phyloP scores from a whole-genome alignment of 164 flowering plant species.

The Cinnamomum micranthum region DNA sequence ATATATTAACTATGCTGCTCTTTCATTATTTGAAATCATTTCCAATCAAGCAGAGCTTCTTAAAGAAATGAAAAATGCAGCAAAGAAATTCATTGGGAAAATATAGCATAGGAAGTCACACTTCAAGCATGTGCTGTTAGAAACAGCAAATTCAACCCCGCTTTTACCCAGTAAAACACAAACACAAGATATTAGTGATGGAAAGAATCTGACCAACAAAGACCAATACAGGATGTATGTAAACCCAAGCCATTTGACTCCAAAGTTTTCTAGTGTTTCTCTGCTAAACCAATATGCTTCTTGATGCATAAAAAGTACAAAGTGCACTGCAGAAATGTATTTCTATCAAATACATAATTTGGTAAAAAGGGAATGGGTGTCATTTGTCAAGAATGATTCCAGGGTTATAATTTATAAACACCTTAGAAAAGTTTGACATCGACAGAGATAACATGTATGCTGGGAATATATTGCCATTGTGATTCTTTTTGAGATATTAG shows the following conservation, averaged over 20 bases:
- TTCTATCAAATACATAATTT: too few species aligned
- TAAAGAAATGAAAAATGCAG: neutral
- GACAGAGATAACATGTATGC: too few species aligned
- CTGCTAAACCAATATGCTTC: neutral
- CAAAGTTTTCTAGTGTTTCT: neutral
- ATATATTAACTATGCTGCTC: slow-evolving; percentile 2
- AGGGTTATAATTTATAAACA: too few species aligned
- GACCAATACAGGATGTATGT: neutral
- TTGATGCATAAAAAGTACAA: neutral
- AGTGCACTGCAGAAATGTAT: neutral
- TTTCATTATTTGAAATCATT: neutral
- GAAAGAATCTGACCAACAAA: neutral
- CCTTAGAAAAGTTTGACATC: too few species aligned
- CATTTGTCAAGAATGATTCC: too few species aligned
- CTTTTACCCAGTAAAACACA: neutral
- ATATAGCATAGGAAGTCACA: neutral
- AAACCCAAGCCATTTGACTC: neutral
- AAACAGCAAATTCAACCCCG: neutral
- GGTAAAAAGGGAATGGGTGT: neutral
- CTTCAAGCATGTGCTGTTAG: neutral
- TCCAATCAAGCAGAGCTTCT: neutral
- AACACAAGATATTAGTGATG: neutral
- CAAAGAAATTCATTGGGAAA: neutral
- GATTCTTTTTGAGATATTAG: too few species aligned
- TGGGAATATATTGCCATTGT: too few species aligned